Conservation (phyloP, 1,139 yeast genomes). For the Blastobotrys illinoisensis region DNA sequence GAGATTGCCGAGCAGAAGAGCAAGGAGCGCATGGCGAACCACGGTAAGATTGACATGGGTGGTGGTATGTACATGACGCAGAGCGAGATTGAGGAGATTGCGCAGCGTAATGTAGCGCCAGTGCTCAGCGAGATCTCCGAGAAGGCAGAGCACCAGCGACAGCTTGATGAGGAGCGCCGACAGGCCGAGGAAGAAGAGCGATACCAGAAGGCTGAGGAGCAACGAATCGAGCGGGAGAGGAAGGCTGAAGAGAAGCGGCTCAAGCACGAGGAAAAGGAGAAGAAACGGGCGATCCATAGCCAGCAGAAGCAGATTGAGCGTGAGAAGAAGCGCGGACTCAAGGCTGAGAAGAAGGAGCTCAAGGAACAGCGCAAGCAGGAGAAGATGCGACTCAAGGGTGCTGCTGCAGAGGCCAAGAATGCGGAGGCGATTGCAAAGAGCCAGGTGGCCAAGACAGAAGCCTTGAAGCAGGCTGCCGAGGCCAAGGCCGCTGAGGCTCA, state of each 20-base stretch:
- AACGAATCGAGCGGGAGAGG: conserved; percentile 24
- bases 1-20: conserved; percentile 64
- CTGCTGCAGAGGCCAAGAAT: conserved; percentile 24
- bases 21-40: conserved; percentile 47
- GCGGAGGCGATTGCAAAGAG: conserved; percentile 26
- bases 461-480: conserved; percentile 21
- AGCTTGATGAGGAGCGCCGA: conserved; percentile 55
- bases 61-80: conserved; percentile 81
- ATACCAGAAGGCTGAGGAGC: conserved; percentile 22
- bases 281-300: conserved; percentile 16
- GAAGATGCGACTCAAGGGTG: conserved; percentile 18
- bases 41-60: conserved; percentile 71
- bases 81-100: conserved; percentile 73
- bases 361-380: conserved; percentile 22
- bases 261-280: conserved; percentile 20
- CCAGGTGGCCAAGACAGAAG: conserved; percentile 25
- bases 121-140: conserved; percentile 70
- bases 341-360: conserved; percentile 14
- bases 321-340: conserved; percentile 14
- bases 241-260: conserved; percentile 26
- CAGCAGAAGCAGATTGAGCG: conserved; percentile 15
- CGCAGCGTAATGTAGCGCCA: conserved; percentile 77
- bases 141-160: conserved; percentile 70
- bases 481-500: conserved; percentile 29
- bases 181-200: conserved; percentile 44